Evolutionary conservation across 73 alveolate species (phyloP).

Genomic region (Paramecium octaurelia): DNA sequence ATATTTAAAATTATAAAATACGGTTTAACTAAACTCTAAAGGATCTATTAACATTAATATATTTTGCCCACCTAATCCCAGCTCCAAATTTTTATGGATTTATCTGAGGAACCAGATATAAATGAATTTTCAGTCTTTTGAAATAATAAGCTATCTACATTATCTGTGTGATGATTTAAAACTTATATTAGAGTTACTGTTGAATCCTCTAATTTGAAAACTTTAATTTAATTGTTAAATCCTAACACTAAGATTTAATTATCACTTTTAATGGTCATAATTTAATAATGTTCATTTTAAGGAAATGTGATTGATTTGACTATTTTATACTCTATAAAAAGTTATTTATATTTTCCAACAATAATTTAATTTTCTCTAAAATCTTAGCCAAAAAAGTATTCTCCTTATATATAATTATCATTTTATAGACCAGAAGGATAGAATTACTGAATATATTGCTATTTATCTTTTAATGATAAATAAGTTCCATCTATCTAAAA

Average conservation of each 20-base stretch:
- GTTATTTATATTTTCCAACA: background rate
- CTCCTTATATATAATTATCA: background rate
- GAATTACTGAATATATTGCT: background rate
- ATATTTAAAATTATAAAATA: background rate
- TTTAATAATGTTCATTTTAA: background rate
- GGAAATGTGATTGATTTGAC: background rate
- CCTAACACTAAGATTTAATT: background rate
- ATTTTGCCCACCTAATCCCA: background rate
- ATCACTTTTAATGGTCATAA: background rate
- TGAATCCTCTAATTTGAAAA: background rate
- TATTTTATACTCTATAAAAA: background rate
- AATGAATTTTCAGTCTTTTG: background rate
- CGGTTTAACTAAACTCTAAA: background rate
- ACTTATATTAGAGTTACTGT: background rate
- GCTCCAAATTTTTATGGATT: background rate
- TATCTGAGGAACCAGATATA: background rate
- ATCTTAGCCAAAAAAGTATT: background rate
- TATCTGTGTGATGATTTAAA: background rate
- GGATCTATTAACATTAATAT: background rate
- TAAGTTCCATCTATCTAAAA: background rate
- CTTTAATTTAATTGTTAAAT: background rate
- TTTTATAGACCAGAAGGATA: no score
- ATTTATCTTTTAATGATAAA: background rate
- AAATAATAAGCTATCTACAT: background rate
- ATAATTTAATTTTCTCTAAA: background rate